Percentiles rank a stretch among this genome's conserved stretches.
Conservation (phyloP, 495 filamentous ascomycete genomes). For the Tuber aestivum region DNA sequence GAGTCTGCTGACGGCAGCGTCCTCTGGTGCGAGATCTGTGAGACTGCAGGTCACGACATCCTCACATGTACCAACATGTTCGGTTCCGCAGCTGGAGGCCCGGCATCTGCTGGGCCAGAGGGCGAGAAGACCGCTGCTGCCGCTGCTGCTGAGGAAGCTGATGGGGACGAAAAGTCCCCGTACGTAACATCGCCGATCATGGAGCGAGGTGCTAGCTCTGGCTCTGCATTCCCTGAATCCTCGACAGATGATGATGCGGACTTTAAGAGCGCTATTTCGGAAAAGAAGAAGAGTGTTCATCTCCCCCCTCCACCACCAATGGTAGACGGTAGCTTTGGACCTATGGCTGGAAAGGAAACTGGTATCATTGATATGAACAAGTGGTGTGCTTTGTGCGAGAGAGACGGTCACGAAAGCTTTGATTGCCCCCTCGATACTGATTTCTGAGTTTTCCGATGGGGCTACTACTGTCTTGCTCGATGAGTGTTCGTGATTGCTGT, state of each 20-base stretch:
- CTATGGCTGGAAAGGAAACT: conserved; percentile 74
- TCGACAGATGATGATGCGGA: conserved; percentile 15
- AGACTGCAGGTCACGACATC: conserved; percentile 88
- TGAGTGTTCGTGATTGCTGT: neutral
- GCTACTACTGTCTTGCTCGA: neutral
- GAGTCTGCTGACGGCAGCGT: conserved; percentile 21
- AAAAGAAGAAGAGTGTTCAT: conserved; percentile 41
- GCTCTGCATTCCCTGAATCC: neutral
- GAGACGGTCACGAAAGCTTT: conserved; percentile 91
- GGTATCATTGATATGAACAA: conserved; percentile 73
- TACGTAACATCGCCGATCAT: conserved; percentile 22
- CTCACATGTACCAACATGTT: conserved; percentile 88
- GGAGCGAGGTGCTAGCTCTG: neutral
- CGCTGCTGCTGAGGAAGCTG: conserved; percentile 12
- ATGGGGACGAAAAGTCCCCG: conserved; percentile 16
- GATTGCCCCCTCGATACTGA: conserved; percentile 77
- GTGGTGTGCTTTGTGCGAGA: conserved; percentile 96
- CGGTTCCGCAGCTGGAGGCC: conserved; percentile 44
- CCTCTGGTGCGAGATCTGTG: conserved; percentile 94
- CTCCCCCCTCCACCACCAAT: conserved; percentile 37
- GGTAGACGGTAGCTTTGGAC: conserved; percentile 48
- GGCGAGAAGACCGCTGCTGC: conserved; percentile 31
- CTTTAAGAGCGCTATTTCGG: conserved; percentile 20
- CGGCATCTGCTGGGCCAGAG: conserved; percentile 36
- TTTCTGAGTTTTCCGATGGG: conserved; percentile 24